Percentiles rank a stretch among this genome's conserved stretches.
phyloP scores from a whole-genome alignment of 805 yeast genomes.

The Metschnikowia matae region DNA sequence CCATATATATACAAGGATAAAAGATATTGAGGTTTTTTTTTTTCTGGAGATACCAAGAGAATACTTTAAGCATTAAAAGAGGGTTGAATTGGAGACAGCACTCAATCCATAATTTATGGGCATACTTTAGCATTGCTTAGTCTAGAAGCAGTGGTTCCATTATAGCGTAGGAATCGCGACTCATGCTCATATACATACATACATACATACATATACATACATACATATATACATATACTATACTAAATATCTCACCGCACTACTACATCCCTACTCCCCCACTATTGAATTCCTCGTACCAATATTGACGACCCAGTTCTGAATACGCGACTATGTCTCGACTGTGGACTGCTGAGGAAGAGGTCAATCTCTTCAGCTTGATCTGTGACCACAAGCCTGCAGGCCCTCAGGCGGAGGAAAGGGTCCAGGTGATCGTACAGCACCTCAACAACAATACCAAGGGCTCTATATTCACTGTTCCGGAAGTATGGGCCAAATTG shows the following conservation, averaged over 20 bases:
- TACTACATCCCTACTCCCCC: neutral
- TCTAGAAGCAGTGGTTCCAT: no score
- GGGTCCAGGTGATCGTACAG: constrained; percentile 40
- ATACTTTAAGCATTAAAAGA: no score
- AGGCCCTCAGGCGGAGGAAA: constrained; percentile 47
- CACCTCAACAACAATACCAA: constrained; percentile 29
- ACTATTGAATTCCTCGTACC: neutral
- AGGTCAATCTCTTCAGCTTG: constrained; percentile 55
- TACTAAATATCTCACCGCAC: neutral
- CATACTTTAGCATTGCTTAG: no score
- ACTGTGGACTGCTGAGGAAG: constrained; percentile 58
- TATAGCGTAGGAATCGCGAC: neutral
- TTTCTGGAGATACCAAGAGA: no score
- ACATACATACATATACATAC: no score
- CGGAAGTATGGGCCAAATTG: constrained; percentile 58
- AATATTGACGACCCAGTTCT: neutral
- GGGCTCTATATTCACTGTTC: constrained; percentile 32
- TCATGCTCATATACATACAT: neutral
- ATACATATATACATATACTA: no score
- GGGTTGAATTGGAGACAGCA: neutral
- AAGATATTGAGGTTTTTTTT: no score
- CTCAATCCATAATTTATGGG: neutral
- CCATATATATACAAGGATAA: no score
- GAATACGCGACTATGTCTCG: constrained; percentile 1
- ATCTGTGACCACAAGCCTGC: constrained; percentile 67